Conservation (phyloP, 2,329 filamentous ascomycete species). For the Sporothrix phasma region DNA sequence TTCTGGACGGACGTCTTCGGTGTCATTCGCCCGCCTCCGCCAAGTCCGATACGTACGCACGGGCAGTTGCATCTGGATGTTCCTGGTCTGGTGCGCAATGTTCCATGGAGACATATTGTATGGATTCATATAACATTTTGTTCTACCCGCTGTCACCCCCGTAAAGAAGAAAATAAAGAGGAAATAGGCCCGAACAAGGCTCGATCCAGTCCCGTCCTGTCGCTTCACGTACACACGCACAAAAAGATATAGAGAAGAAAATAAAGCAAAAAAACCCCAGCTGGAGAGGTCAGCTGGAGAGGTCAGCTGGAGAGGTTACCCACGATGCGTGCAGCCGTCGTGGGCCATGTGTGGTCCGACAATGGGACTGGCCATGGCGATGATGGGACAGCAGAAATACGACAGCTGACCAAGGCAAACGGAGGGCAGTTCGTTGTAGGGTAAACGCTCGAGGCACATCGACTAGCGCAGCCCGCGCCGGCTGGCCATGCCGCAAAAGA, state of each 20-base stretch:
- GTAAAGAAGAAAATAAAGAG: background rate
- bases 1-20: too few relatives aligned
- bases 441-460: background rate
- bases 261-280: background rate
- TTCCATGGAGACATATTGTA: background rate
- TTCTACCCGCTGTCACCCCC: conserved; percentile 7
- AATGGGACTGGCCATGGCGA: too few relatives aligned
- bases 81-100: background rate
- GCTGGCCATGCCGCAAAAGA: background rate
- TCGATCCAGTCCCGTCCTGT: background rate
- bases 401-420: background rate
- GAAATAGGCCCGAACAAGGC: background rate
- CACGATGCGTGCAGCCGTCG: too few relatives aligned
- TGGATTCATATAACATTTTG: conserved; percentile 7
- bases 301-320: too few relatives aligned
- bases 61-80: background rate
- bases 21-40: too few relatives aligned
- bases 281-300: background rate
- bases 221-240: background rate
- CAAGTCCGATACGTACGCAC: too few relatives aligned
- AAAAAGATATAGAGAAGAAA: background rate
- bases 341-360: too few relatives aligned
- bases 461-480: background rate
- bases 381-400: conserved; percentile 2
- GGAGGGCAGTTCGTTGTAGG: background rate